These are phyloP conservation scores for Mortierella sp. DNA, from an alignment of 371 early-diverging fungal species.

Conservation along the genomic window DNA sequence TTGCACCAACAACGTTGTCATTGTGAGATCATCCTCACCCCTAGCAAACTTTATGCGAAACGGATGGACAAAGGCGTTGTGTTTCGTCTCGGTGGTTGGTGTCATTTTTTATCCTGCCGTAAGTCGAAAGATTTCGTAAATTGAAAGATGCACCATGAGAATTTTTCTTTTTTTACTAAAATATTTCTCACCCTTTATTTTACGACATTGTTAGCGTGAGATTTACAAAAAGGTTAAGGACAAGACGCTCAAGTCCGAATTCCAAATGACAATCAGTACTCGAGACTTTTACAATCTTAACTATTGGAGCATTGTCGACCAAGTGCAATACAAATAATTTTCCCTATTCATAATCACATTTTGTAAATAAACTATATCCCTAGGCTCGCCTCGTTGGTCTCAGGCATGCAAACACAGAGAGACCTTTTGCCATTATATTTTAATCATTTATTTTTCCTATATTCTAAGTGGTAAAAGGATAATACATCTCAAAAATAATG, in stretches of 20 bases:
- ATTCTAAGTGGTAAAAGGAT: slow-evolving; percentile 14
- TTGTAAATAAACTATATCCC: not conserved
- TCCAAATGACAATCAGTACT: slow-evolving; percentile 34
- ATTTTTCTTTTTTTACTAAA: not conserved
- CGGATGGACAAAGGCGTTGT: slow-evolving; percentile 42
- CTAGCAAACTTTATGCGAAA: slow-evolving; percentile 38
- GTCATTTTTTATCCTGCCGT: slow-evolving; percentile 34
- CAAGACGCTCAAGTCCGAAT: slow-evolving; percentile 32
- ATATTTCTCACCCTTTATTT: not conserved
- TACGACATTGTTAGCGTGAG: slow-evolving; percentile 24
- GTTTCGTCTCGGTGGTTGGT: slow-evolving; percentile 24
- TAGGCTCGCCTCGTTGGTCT: too few relatives aligned
- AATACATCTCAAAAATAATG: not conserved
- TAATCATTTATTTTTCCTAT: not conserved
- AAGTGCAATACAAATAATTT: slow-evolving; percentile 25
- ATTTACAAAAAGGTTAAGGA: slow-evolving; percentile 33
- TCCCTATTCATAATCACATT: not conserved
- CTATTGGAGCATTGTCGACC: slow-evolving; percentile 47
- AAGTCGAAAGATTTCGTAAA: slow-evolving; percentile 3
- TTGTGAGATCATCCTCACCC: slow-evolving; percentile 32
- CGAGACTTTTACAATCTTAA: slow-evolving; percentile 40
- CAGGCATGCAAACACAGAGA: too few relatives aligned
- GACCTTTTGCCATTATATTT: not conserved
- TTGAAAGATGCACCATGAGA: not conserved
- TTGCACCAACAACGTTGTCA: slow-evolving; percentile 33